Base-by-base conservation (phyloP, 2,329 filamentous ascomycete species). In the Hymenoscyphus albidus region DNA sequence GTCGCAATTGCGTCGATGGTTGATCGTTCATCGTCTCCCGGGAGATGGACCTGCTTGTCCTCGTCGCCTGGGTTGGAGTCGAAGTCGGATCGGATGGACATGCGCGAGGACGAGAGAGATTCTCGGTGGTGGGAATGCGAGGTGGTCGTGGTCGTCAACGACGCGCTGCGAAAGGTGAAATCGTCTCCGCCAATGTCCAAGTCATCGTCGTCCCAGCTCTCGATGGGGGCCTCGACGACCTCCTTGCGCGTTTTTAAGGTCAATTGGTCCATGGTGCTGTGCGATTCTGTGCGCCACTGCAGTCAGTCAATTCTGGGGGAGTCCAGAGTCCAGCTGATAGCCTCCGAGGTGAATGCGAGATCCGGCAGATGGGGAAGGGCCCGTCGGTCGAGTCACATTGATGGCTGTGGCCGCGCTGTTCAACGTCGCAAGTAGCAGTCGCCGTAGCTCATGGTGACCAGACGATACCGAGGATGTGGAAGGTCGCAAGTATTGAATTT, bases 1-100 rank as follows among this genome's bases (percentile, higher is more conserved):
- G 92, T 91, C 31, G 91, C 86, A 72, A 99, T 94, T 66, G 95
- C 93, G 74, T 96, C 90, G 71, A 88, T 80, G 10, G 90, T 96
- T 0, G 92, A 92, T 68, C 86, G 84, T 72, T 96, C 91, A 75
- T 97, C 93, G 75, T 95, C 90, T 59, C 89, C 91, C 2, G 92
- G 88, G 38, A 98, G 80, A 70, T 94, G 85, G 27, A 98, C 85
- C 71, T 97, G 92, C 81, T 88, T 93, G 77, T 97, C 92, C 73
- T 97, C 92, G 73, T 96, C 92, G 67, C 88, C 90, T 63, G 85
- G 84, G 69, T 87, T 81, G 0, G 89, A 92, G 61, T 92, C 89
- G 58, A 92, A 85, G 74, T 96, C 93, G 62, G 92, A 97, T 71
- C 89, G 89, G 72, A 92, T 86, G 18, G 93, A 96, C 69, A 88